Evolutionary conservation across 495 filamentous ascomycete genomes (phyloP), one percentile per base, ranked within the genome.

Genomic region (Cryomyces antarcticus): DNA sequence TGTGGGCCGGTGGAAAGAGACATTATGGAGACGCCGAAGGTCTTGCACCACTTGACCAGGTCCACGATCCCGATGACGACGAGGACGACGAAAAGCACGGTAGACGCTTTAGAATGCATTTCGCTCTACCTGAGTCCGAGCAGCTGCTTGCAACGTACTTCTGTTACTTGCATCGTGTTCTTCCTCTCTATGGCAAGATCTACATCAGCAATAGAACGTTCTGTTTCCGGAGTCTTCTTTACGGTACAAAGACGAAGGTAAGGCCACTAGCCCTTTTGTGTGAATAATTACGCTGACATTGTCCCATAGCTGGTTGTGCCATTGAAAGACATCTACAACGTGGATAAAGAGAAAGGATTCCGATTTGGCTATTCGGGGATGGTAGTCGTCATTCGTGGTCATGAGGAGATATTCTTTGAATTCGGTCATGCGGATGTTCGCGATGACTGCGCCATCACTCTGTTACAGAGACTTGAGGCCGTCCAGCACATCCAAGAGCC

Each of bases 341-440:
- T 87, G 17, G 78, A 86, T 45, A 94, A 93, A 54, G 88, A 95
- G 60, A 93, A 87, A 53, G 92, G 89, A 0, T 96, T 93, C 54
- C 72, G 86, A 13, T 82, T 93, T 56, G 84, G 85, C 5, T 95
- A 93, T 47, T 82, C 84, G 5, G 89, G 86, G 7, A 67, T 97
- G 41, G 88, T 94, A 5, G 69, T 97, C 17, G 80, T 92, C 5
- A 86, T 97, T 41, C 75, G 80, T 30, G 89, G 87, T 6, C 87
- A 95, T 50, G 89, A 96, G 56, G 92, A 97, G 55, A 61, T 97
- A 2, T 96, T 97, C 58, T 96, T 97, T 57, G 89, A 97, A 54
- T 96, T 97, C 57, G 69, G 69, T 46, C 65, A 75, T 10, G 59
- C 71, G 4, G 86, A 84, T 42, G 67, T 71, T 39, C 74, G 89